phyloP scores from a whole-genome alignment of 1,139 yeast genomes.

The Protomyces macrosporus region DNA sequence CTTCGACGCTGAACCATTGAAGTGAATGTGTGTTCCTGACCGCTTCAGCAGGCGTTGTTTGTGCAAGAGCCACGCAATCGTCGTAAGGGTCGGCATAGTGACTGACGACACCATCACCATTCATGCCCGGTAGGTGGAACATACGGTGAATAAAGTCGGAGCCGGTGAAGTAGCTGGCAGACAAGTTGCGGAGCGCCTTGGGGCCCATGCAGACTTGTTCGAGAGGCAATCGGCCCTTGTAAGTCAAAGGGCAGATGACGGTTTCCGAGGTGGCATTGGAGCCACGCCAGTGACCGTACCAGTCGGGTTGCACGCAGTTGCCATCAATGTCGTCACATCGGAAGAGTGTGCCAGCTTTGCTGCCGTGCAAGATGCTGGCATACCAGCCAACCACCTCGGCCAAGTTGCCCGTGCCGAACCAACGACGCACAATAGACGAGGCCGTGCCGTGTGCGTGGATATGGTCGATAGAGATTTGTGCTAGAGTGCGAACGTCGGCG shows the following conservation, averaged over 20 bases:
- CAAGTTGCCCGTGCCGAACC: background rate
- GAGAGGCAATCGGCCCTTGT: background rate
- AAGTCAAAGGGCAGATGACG: background rate
- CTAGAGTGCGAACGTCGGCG: background rate
- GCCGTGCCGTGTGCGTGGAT: background rate
- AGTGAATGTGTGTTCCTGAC: background rate
- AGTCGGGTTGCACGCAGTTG: background rate
- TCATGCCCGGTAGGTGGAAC: background rate
- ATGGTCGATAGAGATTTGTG: background rate
- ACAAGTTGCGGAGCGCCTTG: background rate
- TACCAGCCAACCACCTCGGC: background rate
- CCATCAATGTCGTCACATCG: background rate
- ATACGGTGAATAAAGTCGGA: background rate
- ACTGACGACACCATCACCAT: background rate
- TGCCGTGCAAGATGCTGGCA: background rate
- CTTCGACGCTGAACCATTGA: background rate
- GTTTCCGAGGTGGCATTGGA: slow-evolving; percentile 5
- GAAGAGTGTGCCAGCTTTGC: background rate
- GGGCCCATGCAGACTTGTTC: background rate
- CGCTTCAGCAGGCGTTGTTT: background rate
- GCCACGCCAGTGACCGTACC: slow-evolving; percentile 6
- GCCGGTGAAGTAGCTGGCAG: background rate
- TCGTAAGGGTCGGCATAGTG: background rate
- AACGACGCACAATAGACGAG: background rate
- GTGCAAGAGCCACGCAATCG: background rate